Evolutionary conservation across 2,329 filamentous ascomycete species (phyloP).

Genomic region (Calonectria henricotiae): DNA sequence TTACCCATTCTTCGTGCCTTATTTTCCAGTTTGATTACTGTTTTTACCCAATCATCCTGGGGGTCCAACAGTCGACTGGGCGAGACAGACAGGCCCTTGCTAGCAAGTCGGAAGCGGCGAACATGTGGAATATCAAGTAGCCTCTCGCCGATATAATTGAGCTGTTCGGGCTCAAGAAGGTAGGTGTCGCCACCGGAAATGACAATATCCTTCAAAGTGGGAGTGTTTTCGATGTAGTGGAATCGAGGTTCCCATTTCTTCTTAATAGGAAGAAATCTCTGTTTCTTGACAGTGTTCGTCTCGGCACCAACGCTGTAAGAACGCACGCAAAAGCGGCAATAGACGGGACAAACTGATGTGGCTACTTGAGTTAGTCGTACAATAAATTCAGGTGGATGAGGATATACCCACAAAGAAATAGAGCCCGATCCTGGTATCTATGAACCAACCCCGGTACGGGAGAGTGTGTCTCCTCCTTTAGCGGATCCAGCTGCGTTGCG

Average conservation of each 20-base stretch:
- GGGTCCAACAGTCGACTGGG: neutral
- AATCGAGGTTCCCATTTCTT: slow-evolving; percentile 7
- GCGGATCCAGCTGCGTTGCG: neutral
- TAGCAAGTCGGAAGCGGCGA: neutral
- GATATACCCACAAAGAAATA: neutral
- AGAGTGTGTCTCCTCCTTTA: neutral
- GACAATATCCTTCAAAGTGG: neutral
- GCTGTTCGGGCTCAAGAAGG: neutral
- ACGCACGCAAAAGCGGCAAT: neutral
- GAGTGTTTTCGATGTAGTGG: neutral
- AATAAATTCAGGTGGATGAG: neutral
- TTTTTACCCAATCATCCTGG: neutral
- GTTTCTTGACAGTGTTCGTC: neutral
- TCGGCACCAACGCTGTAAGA: neutral
- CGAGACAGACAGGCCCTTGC: neutral
- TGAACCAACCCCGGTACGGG: neutral
- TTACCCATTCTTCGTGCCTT: neutral
- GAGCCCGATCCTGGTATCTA: neutral
- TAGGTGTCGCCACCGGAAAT: neutral
- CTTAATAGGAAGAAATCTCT: neutral
- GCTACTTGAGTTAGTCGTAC: neutral
- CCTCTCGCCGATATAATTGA: neutral
- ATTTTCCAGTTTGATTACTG: neutral
- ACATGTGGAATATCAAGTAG: neutral
- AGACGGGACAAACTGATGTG: neutral